A percentile compares a stretch with the other conserved stretches of the same genome.
phyloP scores from a whole-genome alignment of 1,284 basidiomycete species.

The Sanghuangporus sanghuang region DNA sequence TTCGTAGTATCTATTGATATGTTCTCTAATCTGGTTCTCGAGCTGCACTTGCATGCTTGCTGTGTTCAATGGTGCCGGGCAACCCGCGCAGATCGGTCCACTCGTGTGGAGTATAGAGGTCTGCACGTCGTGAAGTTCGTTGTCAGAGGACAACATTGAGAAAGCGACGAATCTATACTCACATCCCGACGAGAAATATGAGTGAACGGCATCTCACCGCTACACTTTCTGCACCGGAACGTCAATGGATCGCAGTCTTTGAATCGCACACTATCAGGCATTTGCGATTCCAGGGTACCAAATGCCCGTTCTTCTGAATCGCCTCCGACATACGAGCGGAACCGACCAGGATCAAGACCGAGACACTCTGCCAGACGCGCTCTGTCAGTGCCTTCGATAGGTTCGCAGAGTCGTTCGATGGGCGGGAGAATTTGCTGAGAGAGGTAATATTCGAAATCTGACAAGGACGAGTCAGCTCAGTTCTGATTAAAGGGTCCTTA shows the following conservation, averaged over 20 bases:
- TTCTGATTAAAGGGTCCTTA: background rate
- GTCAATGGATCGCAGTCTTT: conserved; percentile 65
- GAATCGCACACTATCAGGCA: conserved; percentile 87
- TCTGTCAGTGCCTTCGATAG: conserved; percentile 94
- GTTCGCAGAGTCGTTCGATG: conserved; percentile 91
- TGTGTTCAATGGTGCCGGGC: conserved; percentile 46
- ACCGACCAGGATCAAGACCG: conserved; percentile 84
- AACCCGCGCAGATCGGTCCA: conserved; percentile 59
- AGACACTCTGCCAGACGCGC: conserved; percentile 91
- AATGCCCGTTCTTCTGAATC: conserved; percentile 68
- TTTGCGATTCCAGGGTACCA: conserved; percentile 83
- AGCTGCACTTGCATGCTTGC: conserved; percentile 80
- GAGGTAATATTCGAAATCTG: conserved; percentile 92
- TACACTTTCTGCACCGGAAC: conserved; percentile 73
- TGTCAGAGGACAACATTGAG: background rate
- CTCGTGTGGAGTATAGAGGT: conserved; percentile 43
- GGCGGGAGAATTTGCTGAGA: conserved; percentile 92
- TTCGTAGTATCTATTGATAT: conserved; percentile 84
- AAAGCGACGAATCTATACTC: conserved; percentile 20
- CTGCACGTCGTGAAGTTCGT: conserved; percentile 25
- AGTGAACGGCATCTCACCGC: conserved; percentile 56
- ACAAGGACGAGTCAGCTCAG: background rate
- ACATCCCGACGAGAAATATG: conserved; percentile 67
- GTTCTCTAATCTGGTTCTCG: conserved; percentile 76
- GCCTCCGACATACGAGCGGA: conserved; percentile 40